Percentiles rank a stretch among this genome's conserved stretches.
These are phyloP conservation scores for Elsinoe arachidis DNA, from an alignment of 2,329 filamentous ascomycete species.

Conservation along the genomic window DNA sequence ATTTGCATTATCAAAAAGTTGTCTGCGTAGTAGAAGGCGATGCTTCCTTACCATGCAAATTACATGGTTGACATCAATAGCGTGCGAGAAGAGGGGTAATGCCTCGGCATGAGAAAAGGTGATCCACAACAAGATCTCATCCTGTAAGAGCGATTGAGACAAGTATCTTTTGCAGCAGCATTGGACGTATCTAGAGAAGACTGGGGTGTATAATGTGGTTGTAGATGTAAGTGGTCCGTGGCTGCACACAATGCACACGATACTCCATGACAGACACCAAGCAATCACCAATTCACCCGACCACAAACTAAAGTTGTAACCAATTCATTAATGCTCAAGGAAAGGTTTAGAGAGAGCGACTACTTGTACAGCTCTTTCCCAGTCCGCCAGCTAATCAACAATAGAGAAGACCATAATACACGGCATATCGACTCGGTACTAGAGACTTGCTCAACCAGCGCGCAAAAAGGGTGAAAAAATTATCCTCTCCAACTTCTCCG, in stretches of 20 bases:
- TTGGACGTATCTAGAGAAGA: background rate
- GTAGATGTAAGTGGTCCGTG: too few relatives aligned
- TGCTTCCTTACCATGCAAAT: too few relatives aligned
- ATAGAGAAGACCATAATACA: background rate
- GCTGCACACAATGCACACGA: too few relatives aligned
- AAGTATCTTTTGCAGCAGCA: too few relatives aligned
- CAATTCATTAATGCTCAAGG: constrained; percentile 9
- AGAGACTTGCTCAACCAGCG: background rate
- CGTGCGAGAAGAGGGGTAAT: background rate
- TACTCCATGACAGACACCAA: background rate
- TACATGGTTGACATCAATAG: background rate
- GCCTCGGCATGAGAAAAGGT: background rate
- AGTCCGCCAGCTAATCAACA: background rate
- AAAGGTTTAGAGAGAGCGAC: constrained; percentile 11
- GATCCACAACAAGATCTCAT: too few relatives aligned
- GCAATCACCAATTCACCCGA: background rate
- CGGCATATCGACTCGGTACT: background rate
- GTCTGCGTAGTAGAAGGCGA: background rate
- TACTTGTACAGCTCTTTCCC: constrained; percentile 12
- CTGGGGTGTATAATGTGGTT: too few relatives aligned
- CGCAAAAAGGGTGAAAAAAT: background rate
- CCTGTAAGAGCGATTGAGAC: too few relatives aligned
- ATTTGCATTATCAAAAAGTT: background rate
- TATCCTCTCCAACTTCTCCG: background rate
- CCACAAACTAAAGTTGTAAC: background rate